Evolutionary conservation across 2,329 filamentous ascomycete genomes (phyloP), one percentile per base, ranked within the genome.

Genomic region (Microdochium trichocladiopsis): DNA sequence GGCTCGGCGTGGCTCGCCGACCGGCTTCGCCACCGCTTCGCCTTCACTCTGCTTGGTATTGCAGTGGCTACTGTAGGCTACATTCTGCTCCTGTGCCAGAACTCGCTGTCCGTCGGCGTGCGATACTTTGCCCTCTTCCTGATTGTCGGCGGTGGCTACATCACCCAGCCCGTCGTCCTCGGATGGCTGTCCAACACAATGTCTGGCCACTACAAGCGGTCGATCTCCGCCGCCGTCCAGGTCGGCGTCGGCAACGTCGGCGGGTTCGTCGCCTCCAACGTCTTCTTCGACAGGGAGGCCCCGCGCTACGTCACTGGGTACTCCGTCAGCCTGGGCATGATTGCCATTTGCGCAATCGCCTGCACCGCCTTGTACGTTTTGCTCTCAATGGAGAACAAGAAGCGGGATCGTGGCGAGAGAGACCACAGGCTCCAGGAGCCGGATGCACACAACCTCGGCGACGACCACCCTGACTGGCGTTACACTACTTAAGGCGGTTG

Each of bases 381-480:
- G 5, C 33, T 37, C 12, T n/a, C 12, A 4, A n/a, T n/a, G 14
- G 80, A 83, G 65, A 83, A 83, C 61, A 71, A 61, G 47, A 61
- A 73, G 25, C 67, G 79, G 8, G 71, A 67, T 2, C 58, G 66
- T 6, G 78, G 79, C 4, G 76, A 72, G 57, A 66, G 78, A 3
- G 73, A 78, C 52, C 56, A 73, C 54, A 64, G 78, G 2, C 64
- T 82, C 2, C 70, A 74, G 14, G 79, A 78, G 2, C 68, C 67
- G 18, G 62, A 82, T 62, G 69, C 73, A 51, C 63, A 60, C 28
- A 69, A 75, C 51, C 61, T 83, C 10, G 80, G 79, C 1, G 76
- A 79, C 57, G 65, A 69, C 37, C 77, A 83, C 58, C 80, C 80
- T 1, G 71, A 72, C 23, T 83, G 80, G 63, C 71, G 76, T 33